Conservation (phyloP, 495 filamentous ascomycete genomes). For the Penicillium salamii region DNA sequence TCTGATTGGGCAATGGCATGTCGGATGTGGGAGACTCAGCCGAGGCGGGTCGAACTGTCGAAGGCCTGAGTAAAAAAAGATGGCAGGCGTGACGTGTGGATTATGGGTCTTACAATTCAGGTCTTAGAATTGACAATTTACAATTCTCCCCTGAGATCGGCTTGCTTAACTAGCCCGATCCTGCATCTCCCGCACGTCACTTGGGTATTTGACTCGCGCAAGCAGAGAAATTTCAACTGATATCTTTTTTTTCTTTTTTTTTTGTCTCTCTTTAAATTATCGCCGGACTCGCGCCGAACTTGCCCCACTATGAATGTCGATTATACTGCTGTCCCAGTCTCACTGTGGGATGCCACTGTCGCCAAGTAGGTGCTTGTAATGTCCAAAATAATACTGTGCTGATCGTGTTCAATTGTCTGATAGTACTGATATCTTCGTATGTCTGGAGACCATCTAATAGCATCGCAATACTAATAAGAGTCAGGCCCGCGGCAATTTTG, state of each 20-base stretch:
- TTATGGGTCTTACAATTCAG: not conserved
- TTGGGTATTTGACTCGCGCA: no score
- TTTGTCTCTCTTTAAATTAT: no score
- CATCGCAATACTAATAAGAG: not conserved
- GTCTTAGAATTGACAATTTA: no score
- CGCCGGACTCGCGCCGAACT: no score
- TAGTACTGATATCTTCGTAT: not conserved
- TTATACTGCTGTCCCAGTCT: not conserved
- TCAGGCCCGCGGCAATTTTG: not conserved
- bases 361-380: not conserved
- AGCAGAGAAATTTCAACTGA: no score
- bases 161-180: no score
- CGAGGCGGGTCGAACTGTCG: no score
- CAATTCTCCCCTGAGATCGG: no score
- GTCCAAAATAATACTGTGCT: not conserved
- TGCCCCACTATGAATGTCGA: not conserved
- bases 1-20: no score
- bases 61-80: not conserved
- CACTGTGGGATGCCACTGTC: not conserved
- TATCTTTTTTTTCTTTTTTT: not conserved
- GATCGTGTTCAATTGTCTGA: not conserved
- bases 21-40: no score
- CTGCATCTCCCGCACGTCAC: no score
- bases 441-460: no score
- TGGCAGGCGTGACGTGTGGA: not conserved